A percentile compares a stretch with the other conserved stretches of the same genome.
These are phyloP conservation scores for Niebla homalea DNA, from an alignment of 495 filamentous ascomycete genomes.

Conservation along the genomic window DNA sequence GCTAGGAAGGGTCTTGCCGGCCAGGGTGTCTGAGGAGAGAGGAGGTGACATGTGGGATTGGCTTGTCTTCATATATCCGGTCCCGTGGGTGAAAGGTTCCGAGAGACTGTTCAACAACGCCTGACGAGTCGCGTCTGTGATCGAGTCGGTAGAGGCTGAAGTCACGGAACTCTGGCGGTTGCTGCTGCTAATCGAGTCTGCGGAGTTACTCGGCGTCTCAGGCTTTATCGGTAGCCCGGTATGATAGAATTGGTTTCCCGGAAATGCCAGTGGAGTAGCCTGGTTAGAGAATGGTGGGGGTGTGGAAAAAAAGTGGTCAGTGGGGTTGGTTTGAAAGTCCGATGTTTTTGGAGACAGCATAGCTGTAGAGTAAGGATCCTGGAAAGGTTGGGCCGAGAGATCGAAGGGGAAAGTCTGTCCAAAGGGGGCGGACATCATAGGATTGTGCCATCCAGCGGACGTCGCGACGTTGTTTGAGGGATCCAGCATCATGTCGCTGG, in stretches of 20 bases:
- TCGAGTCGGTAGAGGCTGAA: slow-evolving; percentile 58
- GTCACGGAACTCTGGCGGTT: slow-evolving; percentile 52
- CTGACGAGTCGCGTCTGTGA: slow-evolving; percentile 88
- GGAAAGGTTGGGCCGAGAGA: slow-evolving; percentile 38
- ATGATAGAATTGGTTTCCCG: slow-evolving; percentile 31
- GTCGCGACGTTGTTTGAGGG: slow-evolving; percentile 46
- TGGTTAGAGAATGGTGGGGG: slow-evolving; percentile 54
- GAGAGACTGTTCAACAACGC: slow-evolving; percentile 72
- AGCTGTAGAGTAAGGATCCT: slow-evolving; percentile 45
- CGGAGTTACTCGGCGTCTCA: slow-evolving; percentile 45
- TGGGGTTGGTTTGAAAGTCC: slow-evolving; percentile 33
- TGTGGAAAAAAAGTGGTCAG: slow-evolving; percentile 41
- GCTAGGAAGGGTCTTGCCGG: slow-evolving; percentile 54
- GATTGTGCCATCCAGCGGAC: slow-evolving; percentile 51
- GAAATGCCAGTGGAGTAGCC: slow-evolving; percentile 13
- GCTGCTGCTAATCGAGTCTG: slow-evolving; percentile 49
- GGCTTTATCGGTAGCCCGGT: slow-evolving; percentile 37
- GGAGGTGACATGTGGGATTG: slow-evolving; percentile 56
- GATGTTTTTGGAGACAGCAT: slow-evolving; percentile 50
- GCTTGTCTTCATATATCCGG: slow-evolving; percentile 56
- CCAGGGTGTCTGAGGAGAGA: slow-evolving; percentile 37
- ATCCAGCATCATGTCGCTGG: slow-evolving; percentile 87
- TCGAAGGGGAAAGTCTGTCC: slow-evolving; percentile 52
- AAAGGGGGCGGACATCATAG: slow-evolving; percentile 47
- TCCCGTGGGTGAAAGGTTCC: slow-evolving; percentile 56